Conservation (phyloP, 371 early-diverging fungal genomes). For the Zancudomyces culisetae region DNA sequence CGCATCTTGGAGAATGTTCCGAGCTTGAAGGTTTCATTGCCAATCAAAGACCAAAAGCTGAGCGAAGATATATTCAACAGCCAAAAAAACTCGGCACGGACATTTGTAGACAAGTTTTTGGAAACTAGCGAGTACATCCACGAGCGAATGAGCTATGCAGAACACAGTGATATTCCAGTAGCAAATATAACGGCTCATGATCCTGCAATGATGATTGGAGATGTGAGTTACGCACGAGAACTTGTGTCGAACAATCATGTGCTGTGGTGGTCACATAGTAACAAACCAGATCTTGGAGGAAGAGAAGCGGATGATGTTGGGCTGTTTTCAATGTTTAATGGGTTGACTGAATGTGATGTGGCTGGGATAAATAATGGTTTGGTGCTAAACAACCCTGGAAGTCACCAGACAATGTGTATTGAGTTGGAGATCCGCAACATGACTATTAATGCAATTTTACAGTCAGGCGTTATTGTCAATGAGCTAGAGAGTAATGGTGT, state of each 20-base stretch:
- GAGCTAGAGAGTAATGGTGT: slow-evolving; percentile 53
- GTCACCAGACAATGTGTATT: slow-evolving; percentile 57
- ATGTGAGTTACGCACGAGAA: slow-evolving; percentile 62
- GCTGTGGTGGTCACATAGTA: slow-evolving; percentile 74
- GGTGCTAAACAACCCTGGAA: slow-evolving; percentile 54
- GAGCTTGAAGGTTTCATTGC: neutral
- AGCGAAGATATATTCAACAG: slow-evolving; percentile 38
- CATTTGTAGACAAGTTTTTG: slow-evolving; percentile 54
- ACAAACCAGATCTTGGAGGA: slow-evolving; percentile 77
- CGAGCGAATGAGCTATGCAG: slow-evolving; percentile 51
- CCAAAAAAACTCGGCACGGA: slow-evolving; percentile 45
- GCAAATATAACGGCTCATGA: slow-evolving; percentile 71
- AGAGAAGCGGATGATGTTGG: slow-evolving; percentile 34
- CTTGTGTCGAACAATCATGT: slow-evolving; percentile 53
- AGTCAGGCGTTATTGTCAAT: slow-evolving; percentile 37
- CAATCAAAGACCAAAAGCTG: neutral
- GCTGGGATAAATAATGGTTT: slow-evolving; percentile 31
- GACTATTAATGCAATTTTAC: slow-evolving; percentile 50
- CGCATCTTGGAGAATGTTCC: slow-evolving; percentile 3
- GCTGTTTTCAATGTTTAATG: neutral
- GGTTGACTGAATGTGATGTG: slow-evolving; percentile 36
- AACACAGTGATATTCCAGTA: slow-evolving; percentile 73
- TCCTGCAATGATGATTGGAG: slow-evolving; percentile 51
- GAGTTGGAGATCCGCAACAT: slow-evolving; percentile 67
- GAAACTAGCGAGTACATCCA: slow-evolving; percentile 47